Evolutionary conservation across 176 grass and related monocot species (phyloP), one percentile per base, ranked within the genome.

Genomic region (Cenchrus purpureus): DNA sequence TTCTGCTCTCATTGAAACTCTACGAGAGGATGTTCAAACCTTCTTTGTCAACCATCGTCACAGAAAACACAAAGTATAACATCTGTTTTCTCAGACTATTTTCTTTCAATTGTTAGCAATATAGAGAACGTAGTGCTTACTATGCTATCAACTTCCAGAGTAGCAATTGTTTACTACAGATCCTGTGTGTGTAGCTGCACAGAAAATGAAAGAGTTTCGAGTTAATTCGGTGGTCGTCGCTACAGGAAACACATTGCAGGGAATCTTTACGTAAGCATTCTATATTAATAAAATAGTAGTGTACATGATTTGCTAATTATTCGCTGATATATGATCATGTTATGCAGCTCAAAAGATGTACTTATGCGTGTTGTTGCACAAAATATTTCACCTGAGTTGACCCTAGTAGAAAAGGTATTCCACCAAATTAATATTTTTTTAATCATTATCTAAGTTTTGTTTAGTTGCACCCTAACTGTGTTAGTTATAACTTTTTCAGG

Each of bases 11-110:
- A 89, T 96, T 72, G 91, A 96, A 90, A 96, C 91, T 75, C 88
- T 99, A 40, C 91, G 97, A 49, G 97, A 77, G 87, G 85, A 96
- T 99, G 94, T 96, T 99, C 82, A 99, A 99, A 88, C 97, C 97
- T 81, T 91, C 97, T 56, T 54, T 96, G 79, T 92, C 90, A 85
- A 91, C 94, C 76, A 84, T 99, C 14, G 45, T 99, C 51, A 91
- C 92, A 16, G 94, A 99, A 72, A 84, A 71, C 75, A 86, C 90
- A 79, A 92, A 94, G 91, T 99, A 93, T 66, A 51, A 0, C 62
- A 65, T 57, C 20, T 75, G 13, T 69, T 88, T 71, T 54, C 20
- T 74, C 45, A 16, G 7, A 88, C 13, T 22, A 46, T 82, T 89
- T 79, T 81, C 20, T 74, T 63, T 84, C 32, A 29, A 85, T 37